A percentile compares a stretch with the other conserved stretches of the same genome.
phyloP scores from a whole-genome alignment of 208 protist genomes.

The Trypanosoma avium region DNA sequence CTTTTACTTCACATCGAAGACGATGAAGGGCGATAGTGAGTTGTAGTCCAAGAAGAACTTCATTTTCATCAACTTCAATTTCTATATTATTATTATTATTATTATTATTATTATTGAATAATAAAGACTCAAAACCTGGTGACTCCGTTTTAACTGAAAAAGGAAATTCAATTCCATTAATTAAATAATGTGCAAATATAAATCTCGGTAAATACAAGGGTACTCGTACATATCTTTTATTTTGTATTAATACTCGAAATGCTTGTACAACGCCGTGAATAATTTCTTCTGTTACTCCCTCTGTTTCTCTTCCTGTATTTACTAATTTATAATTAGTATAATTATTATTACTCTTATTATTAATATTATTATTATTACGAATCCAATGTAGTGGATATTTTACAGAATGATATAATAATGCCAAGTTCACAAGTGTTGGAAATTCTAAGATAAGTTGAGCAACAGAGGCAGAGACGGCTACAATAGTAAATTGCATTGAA shows the following conservation, averaged over 20 bases:
- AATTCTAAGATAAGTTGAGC: constrained; percentile 32
- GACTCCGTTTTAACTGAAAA: constrained; percentile 28
- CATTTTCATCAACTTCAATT: constrained; percentile 10
- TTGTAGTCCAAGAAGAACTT: constrained; percentile 25
- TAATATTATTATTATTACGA: constrained; percentile 4
- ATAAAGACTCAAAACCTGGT: background rate
- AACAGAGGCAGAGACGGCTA: constrained; percentile 41
- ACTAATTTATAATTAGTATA: too few relatives aligned
- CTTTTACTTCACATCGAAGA: constrained; percentile 7
- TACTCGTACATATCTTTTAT: constrained; percentile 37
- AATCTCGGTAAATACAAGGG: constrained; percentile 48
- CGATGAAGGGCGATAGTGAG: constrained; percentile 27
- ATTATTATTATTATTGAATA: background rate
- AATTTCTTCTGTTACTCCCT: constrained; percentile 14
- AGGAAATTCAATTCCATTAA: too few relatives aligned
- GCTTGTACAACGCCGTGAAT: constrained; percentile 18
- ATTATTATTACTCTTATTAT: too few relatives aligned
- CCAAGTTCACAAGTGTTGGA: constrained; percentile 24
- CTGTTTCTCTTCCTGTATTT: too few relatives aligned
- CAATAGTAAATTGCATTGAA: constrained; percentile 32
- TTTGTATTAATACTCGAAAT: constrained; percentile 27
- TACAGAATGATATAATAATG: constrained; percentile 40
- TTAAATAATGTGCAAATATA: constrained; percentile 43
- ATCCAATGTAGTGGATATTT: constrained; percentile 31
- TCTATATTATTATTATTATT: background rate